A percentile compares a stretch with the other conserved stretches of the same genome.
These are phyloP conservation scores for Acanthochlamys bracteata DNA, from an alignment of 106 monocot species.

Conservation along the genomic window DNA sequence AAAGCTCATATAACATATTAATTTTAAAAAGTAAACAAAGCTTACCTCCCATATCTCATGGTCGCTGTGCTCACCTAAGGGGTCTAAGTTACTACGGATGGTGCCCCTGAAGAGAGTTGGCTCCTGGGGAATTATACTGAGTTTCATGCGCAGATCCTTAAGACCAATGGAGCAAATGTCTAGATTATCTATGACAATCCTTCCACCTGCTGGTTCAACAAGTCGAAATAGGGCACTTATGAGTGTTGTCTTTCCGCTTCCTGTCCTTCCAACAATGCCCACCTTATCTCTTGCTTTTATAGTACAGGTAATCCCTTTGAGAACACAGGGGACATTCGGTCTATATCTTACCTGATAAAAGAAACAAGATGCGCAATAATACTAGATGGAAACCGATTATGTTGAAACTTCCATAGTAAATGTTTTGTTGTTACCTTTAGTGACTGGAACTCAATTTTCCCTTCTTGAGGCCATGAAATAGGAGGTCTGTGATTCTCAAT, in stretches of 20 bases:
- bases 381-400: background rate
- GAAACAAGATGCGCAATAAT: background rate
- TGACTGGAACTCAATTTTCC: slow-evolving; percentile 64
- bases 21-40: no score
- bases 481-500: slow-evolving; percentile 43
- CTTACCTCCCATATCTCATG: slow-evolving; percentile 74
- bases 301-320: slow-evolving; percentile 68
- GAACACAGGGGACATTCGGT: slow-evolving; percentile 36
- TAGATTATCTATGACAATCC: slow-evolving; percentile 49
- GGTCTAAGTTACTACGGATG: slow-evolving; percentile 63
- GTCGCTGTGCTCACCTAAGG: slow-evolving; percentile 45
- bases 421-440: slow-evolving; percentile 35
- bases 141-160: slow-evolving; percentile 59
- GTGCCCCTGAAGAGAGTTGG: slow-evolving; percentile 68
- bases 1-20: no score
- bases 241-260: slow-evolving; percentile 73
- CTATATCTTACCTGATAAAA: slow-evolving; percentile 50
- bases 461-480: slow-evolving; percentile 62
- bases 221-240: slow-evolving; percentile 69
- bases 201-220: slow-evolving; percentile 42
- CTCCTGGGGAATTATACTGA: slow-evolving; percentile 84
- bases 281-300: slow-evolving; percentile 50
- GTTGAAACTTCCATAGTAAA: background rate
- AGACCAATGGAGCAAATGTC: slow-evolving; percentile 59
- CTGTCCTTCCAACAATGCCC: slow-evolving; percentile 67